Base-by-base conservation (phyloP, 768 basidiomycete genomes). In the Royoungia palumana region DNA sequence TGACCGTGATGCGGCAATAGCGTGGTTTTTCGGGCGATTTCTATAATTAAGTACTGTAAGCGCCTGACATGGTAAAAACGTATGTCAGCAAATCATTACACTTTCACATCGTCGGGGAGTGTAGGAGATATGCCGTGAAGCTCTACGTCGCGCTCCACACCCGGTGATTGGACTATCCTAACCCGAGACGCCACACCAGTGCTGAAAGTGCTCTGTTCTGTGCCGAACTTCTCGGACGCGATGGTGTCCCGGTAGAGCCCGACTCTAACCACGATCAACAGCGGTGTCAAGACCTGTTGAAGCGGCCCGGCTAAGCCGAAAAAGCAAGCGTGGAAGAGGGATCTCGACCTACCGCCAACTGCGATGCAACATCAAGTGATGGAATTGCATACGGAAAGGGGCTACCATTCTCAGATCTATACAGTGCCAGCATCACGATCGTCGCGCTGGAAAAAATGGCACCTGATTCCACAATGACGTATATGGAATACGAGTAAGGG, bases 381-480 rank as follows among this genome's bases (percentile, higher is more conserved):
- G 53, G 47, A 12, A 57, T 41, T 36, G 41, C 19, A n/a, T 53
- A 50, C 14, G 50, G 47, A 13, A 56, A 47, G n/a, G 50, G 47
- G 38, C 35, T 50, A 6, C 55, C 46, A 24, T 22, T 0, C 17
- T 49, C 49, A 16, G 43, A 44, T 11, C 41, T 17, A 11, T 57
- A 56, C 12, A 60, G 45, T 6, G 37, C 59, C 32, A 60, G 14
- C 40, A 61, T 46, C 12, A 60, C 21, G 20, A 60, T 50, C n/a
- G 55, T 60, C 14, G 50, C 44, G 13, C 44, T 37, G 9, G 59
- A 14, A 17, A 59, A 59, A n/a, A 59, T 49, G 27, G 54, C 58
- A 6, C 58, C 58, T 4, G 58, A 59, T 32, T 59, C 58, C 4
- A 59, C 27, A 28, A 60, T 14, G 41, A 55, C 47, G 27, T 57